Evolutionary conservation across 2,329 filamentous ascomycete genomes (phyloP).

Genomic region (Sphaerulina populicola): DNA sequence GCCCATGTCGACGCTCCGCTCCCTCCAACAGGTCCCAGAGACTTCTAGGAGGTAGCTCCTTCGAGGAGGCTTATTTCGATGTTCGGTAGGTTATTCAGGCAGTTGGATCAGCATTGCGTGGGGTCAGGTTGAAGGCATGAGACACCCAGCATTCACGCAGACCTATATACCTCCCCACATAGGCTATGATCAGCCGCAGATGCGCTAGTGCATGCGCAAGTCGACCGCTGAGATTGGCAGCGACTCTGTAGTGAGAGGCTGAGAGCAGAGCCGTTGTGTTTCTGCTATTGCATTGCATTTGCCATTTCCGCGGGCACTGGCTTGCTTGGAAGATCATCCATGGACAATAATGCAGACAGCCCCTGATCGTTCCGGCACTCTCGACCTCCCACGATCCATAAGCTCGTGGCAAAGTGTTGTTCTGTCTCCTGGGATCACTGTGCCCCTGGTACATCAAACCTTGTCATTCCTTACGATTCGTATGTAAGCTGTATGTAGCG

Average conservation of each 20-base stretch:
- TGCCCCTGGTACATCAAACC: background rate
- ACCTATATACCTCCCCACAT: no score
- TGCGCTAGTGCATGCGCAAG: no score
- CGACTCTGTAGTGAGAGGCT: no score
- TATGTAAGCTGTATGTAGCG: background rate
- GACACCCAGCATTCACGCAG: no score
- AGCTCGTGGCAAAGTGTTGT: background rate
- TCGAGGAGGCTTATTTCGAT: background rate
- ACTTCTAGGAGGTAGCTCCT: background rate
- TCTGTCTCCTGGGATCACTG: background rate
- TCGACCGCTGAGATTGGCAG: no score
- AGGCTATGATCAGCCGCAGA: no score
- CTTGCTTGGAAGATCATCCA: background rate
- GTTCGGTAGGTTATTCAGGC: no score
- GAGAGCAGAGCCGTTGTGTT: no score
- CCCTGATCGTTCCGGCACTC: background rate
- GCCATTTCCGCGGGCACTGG: background rate
- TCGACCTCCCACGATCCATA: background rate
- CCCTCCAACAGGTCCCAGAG: background rate
- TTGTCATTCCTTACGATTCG: background rate
- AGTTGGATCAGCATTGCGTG: no score
- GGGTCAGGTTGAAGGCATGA: no score
- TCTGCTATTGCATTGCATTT: background rate
- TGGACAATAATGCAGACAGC: background rate
- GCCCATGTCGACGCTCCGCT: background rate